Conservation (phyloP, 345 rosid species). For the Pistacia integerrima region DNA sequence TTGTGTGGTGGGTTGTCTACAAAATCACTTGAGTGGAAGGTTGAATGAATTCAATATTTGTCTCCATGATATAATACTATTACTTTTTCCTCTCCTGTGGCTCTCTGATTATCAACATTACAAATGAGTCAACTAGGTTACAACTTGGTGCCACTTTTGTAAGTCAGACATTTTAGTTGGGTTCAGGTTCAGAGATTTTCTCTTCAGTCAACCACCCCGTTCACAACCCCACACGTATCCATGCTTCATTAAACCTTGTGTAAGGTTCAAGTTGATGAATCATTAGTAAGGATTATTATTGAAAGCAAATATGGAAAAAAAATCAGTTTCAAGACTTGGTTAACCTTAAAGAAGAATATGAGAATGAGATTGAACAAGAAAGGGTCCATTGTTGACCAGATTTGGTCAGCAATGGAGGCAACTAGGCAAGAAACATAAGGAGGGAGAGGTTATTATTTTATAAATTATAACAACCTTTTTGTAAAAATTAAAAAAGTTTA, state of each 20-base stretch:
- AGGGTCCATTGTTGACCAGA: not conserved
- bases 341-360: too few species aligned
- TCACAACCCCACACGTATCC: not conserved
- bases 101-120: not conserved
- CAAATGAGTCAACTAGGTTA: not conserved
- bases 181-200: not conserved
- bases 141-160: too few species aligned
- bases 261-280: too few species aligned
- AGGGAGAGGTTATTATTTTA: too few species aligned
- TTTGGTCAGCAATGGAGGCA: not conserved
- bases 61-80: conserved; percentile 9
- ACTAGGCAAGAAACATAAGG: too few species aligned
- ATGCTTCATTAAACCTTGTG: too few species aligned
- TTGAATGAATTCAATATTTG: conserved; percentile 8
- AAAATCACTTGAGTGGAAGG: conserved; percentile 13
- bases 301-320: too few species aligned
- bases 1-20: conserved; percentile 17
- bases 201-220: not conserved
- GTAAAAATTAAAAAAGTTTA: too few species aligned
- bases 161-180: not conserved
- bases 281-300: too few species aligned
- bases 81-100: not conserved
- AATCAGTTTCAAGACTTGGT: too few species aligned
- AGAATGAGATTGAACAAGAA: not conserved
- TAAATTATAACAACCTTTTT: too few species aligned